phyloP scores from a whole-genome alignment of 176 grass and related monocot species.

The Themeda triandra region DNA sequence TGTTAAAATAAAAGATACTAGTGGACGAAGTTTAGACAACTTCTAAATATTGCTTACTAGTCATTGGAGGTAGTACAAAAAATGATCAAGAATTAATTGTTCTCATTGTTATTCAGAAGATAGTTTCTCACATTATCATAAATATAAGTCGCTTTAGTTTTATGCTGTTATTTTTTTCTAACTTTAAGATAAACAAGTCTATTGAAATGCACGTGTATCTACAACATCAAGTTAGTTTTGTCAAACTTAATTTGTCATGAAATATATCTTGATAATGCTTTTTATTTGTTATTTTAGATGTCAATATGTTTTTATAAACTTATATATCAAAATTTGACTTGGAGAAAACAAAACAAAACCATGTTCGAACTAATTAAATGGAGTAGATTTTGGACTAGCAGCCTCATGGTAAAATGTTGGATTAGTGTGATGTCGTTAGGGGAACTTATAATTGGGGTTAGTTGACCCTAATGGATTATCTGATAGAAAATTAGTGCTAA shows the following conservation, averaged over 20 bases:
- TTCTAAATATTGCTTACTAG: neutral
- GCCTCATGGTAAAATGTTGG: neutral
- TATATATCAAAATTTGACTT: neutral
- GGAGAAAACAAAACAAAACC: neutral
- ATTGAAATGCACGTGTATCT: neutral
- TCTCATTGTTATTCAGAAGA: neutral
- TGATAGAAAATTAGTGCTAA: too few relatives aligned
- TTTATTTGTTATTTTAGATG: neutral
- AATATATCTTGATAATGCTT: neutral
- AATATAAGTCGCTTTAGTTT: neutral
- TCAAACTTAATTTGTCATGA: neutral
- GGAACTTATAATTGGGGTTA: neutral
- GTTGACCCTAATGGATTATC: too few relatives aligned
- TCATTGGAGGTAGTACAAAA: neutral
- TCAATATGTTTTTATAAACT: neutral
- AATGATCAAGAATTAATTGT: neutral
- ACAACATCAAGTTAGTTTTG: neutral
- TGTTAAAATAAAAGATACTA: neutral
- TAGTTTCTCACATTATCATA: neutral
- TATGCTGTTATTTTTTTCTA: neutral
- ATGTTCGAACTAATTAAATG: neutral
- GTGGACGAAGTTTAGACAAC: neutral
- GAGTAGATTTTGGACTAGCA: neutral
- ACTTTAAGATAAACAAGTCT: neutral
- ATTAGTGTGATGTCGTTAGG: neutral